Base-by-base conservation (phyloP, 768 basidiomycete species). In the Leucocoprinus sp. region DNA sequence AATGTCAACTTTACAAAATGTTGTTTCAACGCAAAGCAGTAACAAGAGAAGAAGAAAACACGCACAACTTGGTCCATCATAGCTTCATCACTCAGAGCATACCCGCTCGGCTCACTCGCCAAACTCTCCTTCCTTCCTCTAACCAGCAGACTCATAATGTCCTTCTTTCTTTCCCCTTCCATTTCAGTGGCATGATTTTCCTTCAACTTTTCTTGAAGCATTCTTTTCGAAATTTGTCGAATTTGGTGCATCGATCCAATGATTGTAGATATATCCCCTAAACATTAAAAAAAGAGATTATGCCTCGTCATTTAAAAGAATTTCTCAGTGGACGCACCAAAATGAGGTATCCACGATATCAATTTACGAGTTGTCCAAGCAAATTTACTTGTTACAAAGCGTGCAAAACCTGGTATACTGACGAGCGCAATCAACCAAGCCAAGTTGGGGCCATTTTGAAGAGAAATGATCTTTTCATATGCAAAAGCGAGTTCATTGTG, bases 51-150 rank as follows among this genome's bases (percentile, higher is more conserved):
- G 31, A 39, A 38, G 37, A 24, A 21, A 34, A 14, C 18, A 60
- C 66, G 12, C 18, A 73, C 72, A 33, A 75, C 70, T 62, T 76
- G 74, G 41, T 74, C 72, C 59, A 75, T 69, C 68, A 74, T 71
- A 11, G 64, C 69, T 36, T 60, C 54, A 48, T 74, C 71, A 19
- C 63, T 69, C 71, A 75, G 70, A 6, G 57, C 52, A 51, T 71
- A 72, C 23, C 54, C 64, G 11, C 48, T 52, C 12, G 60, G 60
- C 23, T 60, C 63, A 29, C 57, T 55, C 23, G 62, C 61, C 22
- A 60, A 38, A 24, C 67, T 67, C 7, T 61, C 63, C 48, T 65
- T 67, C 17, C 70, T 60, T 8, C 71, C 68, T 19, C 68, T 63
- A 9, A 75, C 68, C 0, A 76, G 61, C n/a, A 75, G 49, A 41